phyloP scores from a whole-genome alignment of 2,329 filamentous ascomycete species.

The Ophiostoma sp. region DNA sequence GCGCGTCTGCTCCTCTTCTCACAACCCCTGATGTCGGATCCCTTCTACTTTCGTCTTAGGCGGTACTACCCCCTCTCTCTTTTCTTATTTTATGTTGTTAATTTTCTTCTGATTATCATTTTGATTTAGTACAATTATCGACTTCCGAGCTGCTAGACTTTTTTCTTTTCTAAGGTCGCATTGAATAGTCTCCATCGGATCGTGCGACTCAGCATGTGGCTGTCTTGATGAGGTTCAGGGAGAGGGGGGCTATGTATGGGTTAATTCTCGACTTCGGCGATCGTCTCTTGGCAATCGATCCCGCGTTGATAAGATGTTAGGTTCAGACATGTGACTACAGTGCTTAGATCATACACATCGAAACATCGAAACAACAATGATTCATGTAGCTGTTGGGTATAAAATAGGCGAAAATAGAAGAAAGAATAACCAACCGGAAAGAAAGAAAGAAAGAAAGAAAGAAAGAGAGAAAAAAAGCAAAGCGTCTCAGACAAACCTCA shows the following conservation, averaged over 20 bases:
- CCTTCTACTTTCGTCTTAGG: slow-evolving; percentile 10
- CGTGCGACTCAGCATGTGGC: slow-evolving; percentile 1
- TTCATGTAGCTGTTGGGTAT: background rate
- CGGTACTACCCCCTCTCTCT: background rate
- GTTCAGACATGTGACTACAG: too few relatives aligned
- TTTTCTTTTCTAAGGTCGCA: background rate
- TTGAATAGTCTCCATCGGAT: background rate
- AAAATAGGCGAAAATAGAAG: background rate
- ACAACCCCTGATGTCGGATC: slow-evolving; percentile 5
- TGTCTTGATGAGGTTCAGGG: background rate
- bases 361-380: background rate
- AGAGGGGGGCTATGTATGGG: background rate
- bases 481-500: background rate
- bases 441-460: background rate
- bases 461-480: background rate
- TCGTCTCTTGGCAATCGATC: background rate
- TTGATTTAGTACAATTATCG: background rate
- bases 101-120: background rate
- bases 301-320: background rate
- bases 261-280: background rate
- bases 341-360: too few relatives aligned
- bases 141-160: background rate
- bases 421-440: background rate
- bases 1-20: background rate
- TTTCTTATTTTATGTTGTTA: background rate